Conservation (phyloP, 352 stramenopile genomes). For the Pythium grandisporangium region DNA sequence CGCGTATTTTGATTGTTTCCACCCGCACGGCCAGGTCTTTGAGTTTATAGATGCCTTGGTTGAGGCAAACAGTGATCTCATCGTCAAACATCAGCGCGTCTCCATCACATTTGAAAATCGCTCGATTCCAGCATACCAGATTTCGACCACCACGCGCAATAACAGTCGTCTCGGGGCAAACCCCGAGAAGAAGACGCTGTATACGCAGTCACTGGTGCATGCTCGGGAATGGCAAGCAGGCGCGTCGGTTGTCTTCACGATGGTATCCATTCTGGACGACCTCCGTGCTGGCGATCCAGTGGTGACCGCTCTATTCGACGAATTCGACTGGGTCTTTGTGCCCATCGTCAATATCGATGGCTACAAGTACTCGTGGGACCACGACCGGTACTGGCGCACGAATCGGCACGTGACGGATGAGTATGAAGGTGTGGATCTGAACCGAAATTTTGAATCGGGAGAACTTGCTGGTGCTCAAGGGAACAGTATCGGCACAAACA, state of each 20-base stretch:
- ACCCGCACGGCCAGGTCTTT: constrained; percentile 45
- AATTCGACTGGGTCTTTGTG: constrained; percentile 72
- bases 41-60: constrained; percentile 44
- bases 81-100: constrained; percentile 42
- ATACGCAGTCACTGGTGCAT: constrained; percentile 60
- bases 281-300: constrained; percentile 1
- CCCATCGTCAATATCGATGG: constrained; percentile 74
- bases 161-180: neutral
- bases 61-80: constrained; percentile 27
- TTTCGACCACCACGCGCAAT: constrained; percentile 21
- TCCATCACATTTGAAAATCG: constrained; percentile 43
- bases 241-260: constrained; percentile 11
- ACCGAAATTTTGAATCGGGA: constrained; percentile 55
- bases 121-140: constrained; percentile 49
- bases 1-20: constrained; percentile 70
- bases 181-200: constrained; percentile 30
- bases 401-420: constrained; percentile 30
- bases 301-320: constrained; percentile 13
- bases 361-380: constrained; percentile 63
- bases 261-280: constrained; percentile 13
- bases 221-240: constrained; percentile 18
- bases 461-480: constrained; percentile 49
- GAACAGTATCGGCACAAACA: constrained; percentile 28
- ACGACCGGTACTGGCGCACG: constrained; percentile 54
- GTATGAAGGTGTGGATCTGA: constrained; percentile 57